Conservation (phyloP, 148 eudicot species). For the Arctostaphylos glauca region DNA sequence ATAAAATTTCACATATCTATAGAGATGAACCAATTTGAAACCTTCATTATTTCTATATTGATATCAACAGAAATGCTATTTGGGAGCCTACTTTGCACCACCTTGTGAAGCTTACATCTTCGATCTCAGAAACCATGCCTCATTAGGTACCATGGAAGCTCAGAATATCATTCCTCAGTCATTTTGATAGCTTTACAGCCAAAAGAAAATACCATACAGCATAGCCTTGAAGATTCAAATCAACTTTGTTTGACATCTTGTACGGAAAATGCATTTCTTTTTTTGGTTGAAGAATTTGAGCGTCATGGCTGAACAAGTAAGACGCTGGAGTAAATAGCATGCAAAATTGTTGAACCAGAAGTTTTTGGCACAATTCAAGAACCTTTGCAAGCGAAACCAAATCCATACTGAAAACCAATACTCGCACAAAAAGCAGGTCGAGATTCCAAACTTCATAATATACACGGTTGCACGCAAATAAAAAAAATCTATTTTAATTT, state of each 20-base stretch:
- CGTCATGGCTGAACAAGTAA: not conserved
- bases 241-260: not conserved
- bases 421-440: not conserved
- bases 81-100: not conserved
- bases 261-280: not conserved
- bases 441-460: not conserved
- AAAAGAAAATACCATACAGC: not conserved
- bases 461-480: not conserved
- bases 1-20: not conserved
- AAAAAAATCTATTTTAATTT: not conserved
- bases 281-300: not conserved
- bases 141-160: not conserved
- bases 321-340: not conserved
- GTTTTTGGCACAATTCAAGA: constrained; percentile 9
- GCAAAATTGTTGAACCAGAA: not conserved
- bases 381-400: not conserved
- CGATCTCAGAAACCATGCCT: not conserved
- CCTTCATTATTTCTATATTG: not conserved
- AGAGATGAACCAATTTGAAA: not conserved
- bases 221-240: constrained; percentile 1
- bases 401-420: not conserved
- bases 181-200: constrained; percentile 6
- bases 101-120: not conserved
- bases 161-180: not conserved
- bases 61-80: not conserved